These are phyloP conservation scores for Neurospora sp. DNA, from an alignment of 495 filamentous ascomycete species.

Conservation along the genomic window DNA sequence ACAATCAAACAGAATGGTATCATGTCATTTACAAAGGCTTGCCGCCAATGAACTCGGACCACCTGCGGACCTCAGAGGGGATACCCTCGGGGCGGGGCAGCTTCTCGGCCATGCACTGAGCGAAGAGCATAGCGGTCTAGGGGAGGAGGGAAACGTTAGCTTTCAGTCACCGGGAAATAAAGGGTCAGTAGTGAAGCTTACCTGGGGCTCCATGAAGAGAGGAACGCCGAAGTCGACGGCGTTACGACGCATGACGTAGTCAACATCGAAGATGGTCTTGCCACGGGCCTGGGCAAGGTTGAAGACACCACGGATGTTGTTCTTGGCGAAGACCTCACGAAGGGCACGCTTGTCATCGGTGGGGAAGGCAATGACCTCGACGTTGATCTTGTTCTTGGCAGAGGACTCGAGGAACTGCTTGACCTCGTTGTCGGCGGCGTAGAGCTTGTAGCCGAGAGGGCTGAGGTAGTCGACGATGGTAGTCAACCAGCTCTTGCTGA, in stretches of 20 bases:
- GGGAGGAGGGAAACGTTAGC: slow-evolving; percentile 12
- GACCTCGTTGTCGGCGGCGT: slow-evolving; percentile 67
- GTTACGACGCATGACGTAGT: slow-evolving; percentile 97
- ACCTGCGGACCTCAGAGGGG: slow-evolving; percentile 79
- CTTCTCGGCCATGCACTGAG: slow-evolving; percentile 92
- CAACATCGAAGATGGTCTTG: slow-evolving; percentile 78
- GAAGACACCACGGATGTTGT: slow-evolving; percentile 91
- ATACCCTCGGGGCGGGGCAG: slow-evolving; percentile 73
- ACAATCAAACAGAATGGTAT: slow-evolving; percentile 3
- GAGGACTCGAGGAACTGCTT: slow-evolving; percentile 70
- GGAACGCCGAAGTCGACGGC: slow-evolving; percentile 97
- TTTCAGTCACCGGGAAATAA: slow-evolving; percentile 2
- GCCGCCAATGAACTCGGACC: slow-evolving; percentile 89
- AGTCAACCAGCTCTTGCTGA: slow-evolving; percentile 49
- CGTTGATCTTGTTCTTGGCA: slow-evolving; percentile 51
- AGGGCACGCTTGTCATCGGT: slow-evolving; percentile 91
- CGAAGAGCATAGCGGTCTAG: slow-evolving; percentile 90
- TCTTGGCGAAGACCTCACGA: slow-evolving; percentile 92
- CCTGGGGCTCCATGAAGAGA: slow-evolving; percentile 98
- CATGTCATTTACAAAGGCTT: slow-evolving; percentile 62
- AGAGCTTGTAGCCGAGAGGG: slow-evolving; percentile 90
- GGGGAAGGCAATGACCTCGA: slow-evolving; percentile 95
- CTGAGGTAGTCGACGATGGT: slow-evolving; percentile 72
- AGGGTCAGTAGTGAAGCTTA: slow-evolving; percentile 34
- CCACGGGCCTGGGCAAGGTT: slow-evolving; percentile 80